phyloP scores from a whole-genome alignment of 768 basidiomycete genomes.

The Auricularia heimuer region DNA sequence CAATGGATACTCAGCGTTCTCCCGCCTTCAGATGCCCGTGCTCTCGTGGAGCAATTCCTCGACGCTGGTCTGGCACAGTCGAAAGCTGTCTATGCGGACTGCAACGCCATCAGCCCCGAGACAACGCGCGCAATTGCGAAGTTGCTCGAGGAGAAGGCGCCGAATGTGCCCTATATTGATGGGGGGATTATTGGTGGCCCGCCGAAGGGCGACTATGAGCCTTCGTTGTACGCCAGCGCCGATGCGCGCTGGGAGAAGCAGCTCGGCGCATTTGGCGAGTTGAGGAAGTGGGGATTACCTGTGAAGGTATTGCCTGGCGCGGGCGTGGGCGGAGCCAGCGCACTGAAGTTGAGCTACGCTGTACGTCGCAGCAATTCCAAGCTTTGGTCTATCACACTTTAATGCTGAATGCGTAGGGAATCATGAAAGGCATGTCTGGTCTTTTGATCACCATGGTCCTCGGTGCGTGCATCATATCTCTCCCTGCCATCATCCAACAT shows the following conservation, averaged over 20 bases:
- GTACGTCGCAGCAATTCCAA: slow-evolving; percentile 23
- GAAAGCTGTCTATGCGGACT: slow-evolving; percentile 38
- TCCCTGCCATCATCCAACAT: neutral
- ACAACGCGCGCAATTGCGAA: slow-evolving; percentile 38
- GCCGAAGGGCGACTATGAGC: slow-evolving; percentile 35
- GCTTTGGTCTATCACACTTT: neutral
- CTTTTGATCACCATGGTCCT: slow-evolving; percentile 48
- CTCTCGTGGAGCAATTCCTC: slow-evolving; percentile 33
- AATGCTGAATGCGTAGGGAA: slow-evolving; percentile 30
- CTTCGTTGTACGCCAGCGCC: slow-evolving; percentile 46
- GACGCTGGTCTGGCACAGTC: slow-evolving; percentile 16
- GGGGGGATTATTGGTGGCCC: slow-evolving; percentile 49
- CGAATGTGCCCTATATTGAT: slow-evolving; percentile 38
- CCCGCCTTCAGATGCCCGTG: slow-evolving; percentile 41
- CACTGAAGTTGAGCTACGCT: slow-evolving; percentile 55
- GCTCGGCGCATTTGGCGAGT: slow-evolving; percentile 31
- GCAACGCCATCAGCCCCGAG: slow-evolving; percentile 47
- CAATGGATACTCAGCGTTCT: slow-evolving; percentile 47
- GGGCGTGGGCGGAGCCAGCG: slow-evolving; percentile 48
- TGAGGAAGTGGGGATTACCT: slow-evolving; percentile 19
- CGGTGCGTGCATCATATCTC: slow-evolving; percentile 20
- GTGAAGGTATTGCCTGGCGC: slow-evolving; percentile 35
- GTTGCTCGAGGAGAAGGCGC: slow-evolving; percentile 29
- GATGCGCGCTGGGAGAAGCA: slow-evolving; percentile 30
- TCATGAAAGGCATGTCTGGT: slow-evolving; percentile 45